Conservation (phyloP, 352 stramenopile genomes). For the Pythium chondricola region DNA sequence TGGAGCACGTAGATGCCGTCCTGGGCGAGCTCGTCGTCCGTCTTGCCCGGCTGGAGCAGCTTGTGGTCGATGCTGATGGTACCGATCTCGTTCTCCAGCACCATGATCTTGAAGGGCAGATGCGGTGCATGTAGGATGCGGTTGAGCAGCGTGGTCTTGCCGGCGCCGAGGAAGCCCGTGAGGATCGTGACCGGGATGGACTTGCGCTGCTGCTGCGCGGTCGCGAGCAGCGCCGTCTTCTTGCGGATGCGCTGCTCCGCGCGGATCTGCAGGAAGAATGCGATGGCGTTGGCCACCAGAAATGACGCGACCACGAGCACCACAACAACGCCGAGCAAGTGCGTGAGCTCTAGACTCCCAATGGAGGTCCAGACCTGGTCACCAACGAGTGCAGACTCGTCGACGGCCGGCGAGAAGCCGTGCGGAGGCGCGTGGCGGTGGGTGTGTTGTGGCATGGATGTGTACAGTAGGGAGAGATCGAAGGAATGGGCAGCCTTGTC, state of each 20-base stretch:
- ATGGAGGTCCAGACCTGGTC: not conserved
- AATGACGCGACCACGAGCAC: conserved; percentile 45
- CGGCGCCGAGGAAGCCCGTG: conserved; percentile 92
- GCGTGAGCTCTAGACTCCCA: conserved; percentile 18
- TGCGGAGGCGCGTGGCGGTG: not conserved
- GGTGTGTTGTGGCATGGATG: not conserved
- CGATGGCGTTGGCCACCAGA: conserved; percentile 52
- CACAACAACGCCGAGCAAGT: conserved; percentile 17
- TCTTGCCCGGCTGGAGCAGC: conserved; percentile 29
- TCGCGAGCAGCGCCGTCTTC: conserved; percentile 47
- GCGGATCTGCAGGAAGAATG: conserved; percentile 56
- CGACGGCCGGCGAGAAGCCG: not conserved
- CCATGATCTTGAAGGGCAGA: conserved; percentile 92
- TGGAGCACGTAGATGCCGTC: conserved; percentile 96
- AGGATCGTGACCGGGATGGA: conserved; percentile 89
- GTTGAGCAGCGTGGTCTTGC: conserved; percentile 97
- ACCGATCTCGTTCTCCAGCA: conserved; percentile 89
- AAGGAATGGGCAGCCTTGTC: not conserved
- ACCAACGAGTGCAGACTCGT: not conserved
- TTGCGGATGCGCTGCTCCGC: conserved; percentile 47
- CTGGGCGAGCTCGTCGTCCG: conserved; percentile 19
- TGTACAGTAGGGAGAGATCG: too few species aligned
- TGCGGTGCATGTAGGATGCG: conserved; percentile 86
- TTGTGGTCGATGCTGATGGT: conserved; percentile 67
- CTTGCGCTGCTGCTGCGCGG: conserved; percentile 1